Evolutionary conservation across 345 rosid genomes (phyloP), one percentile per base, ranked within the genome.

Genomic region (Trapa incisa): DNA sequence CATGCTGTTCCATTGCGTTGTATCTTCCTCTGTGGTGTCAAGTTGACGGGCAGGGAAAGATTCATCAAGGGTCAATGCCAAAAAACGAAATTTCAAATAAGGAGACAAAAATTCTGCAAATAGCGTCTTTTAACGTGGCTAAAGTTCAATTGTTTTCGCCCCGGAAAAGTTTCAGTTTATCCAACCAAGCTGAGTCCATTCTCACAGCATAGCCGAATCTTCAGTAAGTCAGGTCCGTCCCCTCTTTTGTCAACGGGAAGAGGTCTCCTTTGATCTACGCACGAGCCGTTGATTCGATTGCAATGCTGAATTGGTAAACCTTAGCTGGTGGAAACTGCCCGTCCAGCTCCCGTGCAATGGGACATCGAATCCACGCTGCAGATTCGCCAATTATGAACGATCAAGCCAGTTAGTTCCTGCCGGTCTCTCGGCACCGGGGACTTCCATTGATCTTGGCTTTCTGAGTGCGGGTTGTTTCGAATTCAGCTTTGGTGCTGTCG

Each of bases 341-440:
- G 22, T 52, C 47, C 47, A 37, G 48, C 66, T 61, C 66, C 48
- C 42, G 33, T 32, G 38, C 66, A 7, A 47, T 47, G 72, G 35
- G 39, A 47, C 42, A 35, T 47, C 17, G 16, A 35, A 45, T 45
- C 22, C 42, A 38, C 14, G 2, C 56, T 32, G 65, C 65, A 12
- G 66, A 69, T 61, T 69, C 72, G n/a, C 56, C 72, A 50, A n/a
- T 69, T 61, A 47, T 61, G 72, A 61, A 52, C 48, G 66, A 61
- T 69, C 66, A 38, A 58, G 58, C 47, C 35, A 22, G 3, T 29
- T 61, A 35, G 33, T 53, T 61, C 54, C 43, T 33, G 29, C 38
- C 36, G 72, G 13, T 48, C 38, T 37, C 57, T 14, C 38, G 57
- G 63, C 39, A 36, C 8, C 61, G 60, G 38, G 60, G 61, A 37